A percentile compares a stretch with the other conserved stretches of the same genome.
Evolutionary conservation across 2,329 filamentous ascomycete genomes (phyloP).

Genomic region (Helotiales sp.): DNA sequence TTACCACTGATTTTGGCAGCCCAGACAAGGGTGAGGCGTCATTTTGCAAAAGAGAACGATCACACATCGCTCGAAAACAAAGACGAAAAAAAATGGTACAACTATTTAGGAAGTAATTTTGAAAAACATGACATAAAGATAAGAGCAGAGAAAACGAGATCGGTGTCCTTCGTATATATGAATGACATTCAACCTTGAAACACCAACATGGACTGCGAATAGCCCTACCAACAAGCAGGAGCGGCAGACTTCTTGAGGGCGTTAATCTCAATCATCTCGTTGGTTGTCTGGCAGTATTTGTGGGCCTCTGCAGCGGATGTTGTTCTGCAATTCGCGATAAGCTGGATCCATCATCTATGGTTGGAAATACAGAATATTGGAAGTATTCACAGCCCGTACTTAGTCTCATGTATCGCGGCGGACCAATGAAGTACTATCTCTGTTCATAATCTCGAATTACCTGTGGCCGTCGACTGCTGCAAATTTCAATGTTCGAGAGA

Average conservation of each 20-base stretch:
- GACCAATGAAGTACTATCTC: no score
- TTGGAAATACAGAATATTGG: no score
- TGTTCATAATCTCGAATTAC: no score
- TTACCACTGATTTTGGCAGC: no score
- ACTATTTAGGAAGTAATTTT: background rate
- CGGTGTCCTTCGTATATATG: background rate
- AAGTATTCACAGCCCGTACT: no score
- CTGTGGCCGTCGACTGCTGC: background rate
- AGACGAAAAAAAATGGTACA: background rate
- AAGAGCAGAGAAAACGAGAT: background rate
- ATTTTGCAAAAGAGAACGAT: no score
- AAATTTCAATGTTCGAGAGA: background rate
- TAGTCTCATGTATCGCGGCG: no score
- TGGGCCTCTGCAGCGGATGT: background rate
- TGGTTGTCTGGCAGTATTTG: background rate
- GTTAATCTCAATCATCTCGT: background rate
- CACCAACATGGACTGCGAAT: conserved; percentile 7
- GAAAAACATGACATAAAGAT: background rate
- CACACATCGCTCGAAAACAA: no score
- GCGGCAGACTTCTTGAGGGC: background rate
- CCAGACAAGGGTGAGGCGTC: no score
- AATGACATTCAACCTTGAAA: conserved; percentile 2
- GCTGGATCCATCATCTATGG: no score
- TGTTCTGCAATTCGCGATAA: no score
- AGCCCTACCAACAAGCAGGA: background rate